phyloP scores from a whole-genome alignment of 2,329 filamentous ascomycete genomes.

The Magnaporthales sp. region DNA sequence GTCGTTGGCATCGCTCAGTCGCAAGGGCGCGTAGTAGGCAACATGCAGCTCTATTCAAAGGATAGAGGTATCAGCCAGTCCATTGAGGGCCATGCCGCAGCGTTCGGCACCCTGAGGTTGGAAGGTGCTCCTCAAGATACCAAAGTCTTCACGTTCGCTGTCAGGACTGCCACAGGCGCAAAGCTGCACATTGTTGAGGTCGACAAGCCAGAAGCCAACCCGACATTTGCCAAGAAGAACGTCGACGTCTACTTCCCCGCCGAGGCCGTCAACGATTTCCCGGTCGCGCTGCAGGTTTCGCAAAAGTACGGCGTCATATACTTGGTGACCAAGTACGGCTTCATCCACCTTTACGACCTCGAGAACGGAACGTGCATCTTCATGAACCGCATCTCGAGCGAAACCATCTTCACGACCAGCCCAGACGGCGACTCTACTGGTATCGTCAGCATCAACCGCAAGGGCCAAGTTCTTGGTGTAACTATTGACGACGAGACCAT shows the following conservation, averaged over 20 bases:
- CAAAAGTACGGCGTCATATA: slow-evolving; percentile 96
- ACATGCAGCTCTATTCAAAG: slow-evolving; percentile 95
- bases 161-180: slow-evolving; percentile 78
- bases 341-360: slow-evolving; percentile 97
- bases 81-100: slow-evolving; percentile 93
- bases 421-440: slow-evolving; percentile 76
- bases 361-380: slow-evolving; percentile 94
- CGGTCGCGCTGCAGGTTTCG: slow-evolving; percentile 94
- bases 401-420: slow-evolving; percentile 95
- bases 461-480: slow-evolving; percentile 92
- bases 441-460: slow-evolving; percentile 91
- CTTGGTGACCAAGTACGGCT: slow-evolving; percentile 96
- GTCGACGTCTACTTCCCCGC: slow-evolving; percentile 97
- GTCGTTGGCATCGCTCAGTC: slow-evolving; percentile 93
- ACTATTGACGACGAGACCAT: slow-evolving; percentile 86
- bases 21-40: slow-evolving; percentile 85
- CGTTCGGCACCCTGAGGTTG: slow-evolving; percentile 81
- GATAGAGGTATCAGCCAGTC: slow-evolving; percentile 95
- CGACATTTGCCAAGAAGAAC: slow-evolving; percentile 86
- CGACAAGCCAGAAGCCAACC: slow-evolving; percentile 84
- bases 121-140: slow-evolving; percentile 86
- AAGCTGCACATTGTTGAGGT: slow-evolving; percentile 98
- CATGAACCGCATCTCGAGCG: slow-evolving; percentile 99
- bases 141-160: slow-evolving; percentile 90
- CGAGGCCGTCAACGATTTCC: slow-evolving; percentile 94